A percentile compares a stretch with the other conserved stretches of the same genome.
These are phyloP conservation scores for Paraphysoderma sedebokerense DNA, from an alignment of 371 early-diverging fungal genomes.

Conservation along the genomic window DNA sequence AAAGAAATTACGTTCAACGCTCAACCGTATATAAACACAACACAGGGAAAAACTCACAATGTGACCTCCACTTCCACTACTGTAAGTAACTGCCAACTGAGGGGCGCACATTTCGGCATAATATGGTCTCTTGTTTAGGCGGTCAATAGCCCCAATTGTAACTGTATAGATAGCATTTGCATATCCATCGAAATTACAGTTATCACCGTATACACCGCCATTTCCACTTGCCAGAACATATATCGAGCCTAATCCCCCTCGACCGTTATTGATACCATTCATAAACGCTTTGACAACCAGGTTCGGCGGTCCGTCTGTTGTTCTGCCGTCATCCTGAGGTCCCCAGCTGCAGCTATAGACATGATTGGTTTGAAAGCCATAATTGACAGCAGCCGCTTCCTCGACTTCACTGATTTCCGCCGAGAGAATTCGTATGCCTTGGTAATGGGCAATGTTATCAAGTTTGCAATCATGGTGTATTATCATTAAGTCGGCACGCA, in stretches of 20 bases:
- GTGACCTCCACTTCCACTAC: conserved; percentile 49
- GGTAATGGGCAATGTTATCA: conserved; percentile 5
- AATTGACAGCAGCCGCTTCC: conserved; percentile 79
- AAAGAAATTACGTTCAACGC: background rate
- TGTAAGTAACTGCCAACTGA: conserved; percentile 71
- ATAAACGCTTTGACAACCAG: conserved; percentile 60
- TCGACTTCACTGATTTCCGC: conserved; percentile 70
- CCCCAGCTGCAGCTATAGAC: conserved; percentile 95
- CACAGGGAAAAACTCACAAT: conserved; percentile 36
- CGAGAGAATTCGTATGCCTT: conserved; percentile 81
- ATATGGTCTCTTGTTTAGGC: conserved; percentile 46
- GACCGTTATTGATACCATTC: conserved; percentile 67
- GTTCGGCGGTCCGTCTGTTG: conserved; percentile 71
- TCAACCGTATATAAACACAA: background rate
- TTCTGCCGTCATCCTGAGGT: conserved; percentile 75
- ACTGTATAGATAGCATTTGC: conserved; percentile 90
- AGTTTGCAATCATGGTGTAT: background rate
- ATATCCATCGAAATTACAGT: conserved; percentile 95
- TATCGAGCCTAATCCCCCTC: conserved; percentile 69
- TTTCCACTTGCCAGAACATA: conserved; percentile 94
- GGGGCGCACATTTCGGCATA: conserved; percentile 88
- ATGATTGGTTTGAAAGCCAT: conserved; percentile 63
- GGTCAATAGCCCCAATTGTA: conserved; percentile 80
- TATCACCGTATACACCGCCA: conserved; percentile 62
- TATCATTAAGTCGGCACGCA: conserved; percentile 4